These are phyloP conservation scores for Coprinellus aureogranulatus DNA, from an alignment of 768 basidiomycete genomes.

Conservation along the genomic window DNA sequence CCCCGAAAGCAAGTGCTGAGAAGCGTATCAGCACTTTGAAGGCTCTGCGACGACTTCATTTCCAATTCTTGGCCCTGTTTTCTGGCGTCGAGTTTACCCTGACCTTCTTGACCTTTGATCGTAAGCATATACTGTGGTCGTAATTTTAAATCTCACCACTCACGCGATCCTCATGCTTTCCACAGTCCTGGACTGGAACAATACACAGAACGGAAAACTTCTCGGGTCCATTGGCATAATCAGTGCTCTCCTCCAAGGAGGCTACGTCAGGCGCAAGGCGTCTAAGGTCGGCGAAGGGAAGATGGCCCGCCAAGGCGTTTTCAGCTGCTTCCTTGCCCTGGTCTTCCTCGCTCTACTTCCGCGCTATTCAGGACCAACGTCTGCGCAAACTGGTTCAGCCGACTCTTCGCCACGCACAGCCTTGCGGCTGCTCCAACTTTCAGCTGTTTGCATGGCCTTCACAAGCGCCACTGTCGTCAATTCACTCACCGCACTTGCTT, in stretches of 20 bases:
- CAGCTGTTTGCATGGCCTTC: conserved; percentile 85
- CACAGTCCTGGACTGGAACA: conserved; percentile 84
- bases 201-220: conserved; percentile 81
- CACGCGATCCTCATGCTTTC: neutral
- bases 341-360: conserved; percentile 72
- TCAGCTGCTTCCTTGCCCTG: conserved; percentile 70
- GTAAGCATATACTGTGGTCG: conserved; percentile 39
- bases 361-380: conserved; percentile 39
- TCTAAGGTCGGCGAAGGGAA: conserved; percentile 73
- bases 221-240: conserved; percentile 88
- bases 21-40: conserved; percentile 58
- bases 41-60: conserved; percentile 67
- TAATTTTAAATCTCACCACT: neutral
- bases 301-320: conserved; percentile 81
- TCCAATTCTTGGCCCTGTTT: conserved; percentile 85
- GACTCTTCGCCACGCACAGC: conserved; percentile 26
- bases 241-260: conserved; percentile 87
- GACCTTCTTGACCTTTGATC: conserved; percentile 89
- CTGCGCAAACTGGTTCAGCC: conserved; percentile 27
- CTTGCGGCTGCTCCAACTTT: conserved; percentile 57
- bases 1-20: conserved; percentile 28
- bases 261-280: conserved; percentile 84
- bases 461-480: conserved; percentile 96
- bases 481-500: conserved; percentile 86
- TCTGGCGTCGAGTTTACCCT: conserved; percentile 96